Base-by-base conservation (phyloP, 805 yeast species). In the Starmerella riodocensis region DNA sequence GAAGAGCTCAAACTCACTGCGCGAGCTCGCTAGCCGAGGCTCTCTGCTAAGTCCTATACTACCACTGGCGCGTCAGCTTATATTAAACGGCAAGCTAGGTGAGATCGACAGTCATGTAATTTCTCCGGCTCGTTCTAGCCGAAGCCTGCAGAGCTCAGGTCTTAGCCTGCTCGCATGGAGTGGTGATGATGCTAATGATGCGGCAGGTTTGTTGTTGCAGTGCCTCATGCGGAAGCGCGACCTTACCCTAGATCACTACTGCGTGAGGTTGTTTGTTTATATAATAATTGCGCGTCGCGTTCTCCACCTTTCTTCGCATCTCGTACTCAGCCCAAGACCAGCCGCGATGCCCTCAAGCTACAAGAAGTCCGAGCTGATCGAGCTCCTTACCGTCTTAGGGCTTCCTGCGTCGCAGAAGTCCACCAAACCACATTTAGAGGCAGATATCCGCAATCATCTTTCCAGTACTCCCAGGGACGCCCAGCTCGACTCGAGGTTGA, bases 401-500 rank as follows among this genome's bases (percentile, higher is more conserved):
- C 26, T 38, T 16, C 17, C 19, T 11, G 19, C 30, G 20, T 20
- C 42, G 8, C 8, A 29, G 6, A 34, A 25, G 25, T 27, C 36
- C 28, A 26, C 22, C 27, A 42, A 42, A 35, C 34, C 36, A 19
- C 9, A 30, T 18, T 36, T 42, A 18, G 42, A 42, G 37, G 32
- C 35, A 13, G 17, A 34, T 9, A 40, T 42, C 20, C 7, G 28
- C 13, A 27, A 27, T 17, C 36, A 34, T 21, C 37, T 42, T 6
- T 13, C 8, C 24, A 16, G 20, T n/a, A 23, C 25, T 16, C 45
- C 42, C 26, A 26, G 25, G 3, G 39, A 33, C 33, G 29, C 36
- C 9, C 17, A 17, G 17, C 41, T 19, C 9, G 45, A 41, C 33
- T 13, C 19, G 21, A 37, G 34, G 12, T 13, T 31, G 4, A 7